Evolutionary conservation across 768 basidiomycete genomes (phyloP), one percentile per base, ranked within the genome.

Genomic region (Cystobasidium tubakii): DNA sequence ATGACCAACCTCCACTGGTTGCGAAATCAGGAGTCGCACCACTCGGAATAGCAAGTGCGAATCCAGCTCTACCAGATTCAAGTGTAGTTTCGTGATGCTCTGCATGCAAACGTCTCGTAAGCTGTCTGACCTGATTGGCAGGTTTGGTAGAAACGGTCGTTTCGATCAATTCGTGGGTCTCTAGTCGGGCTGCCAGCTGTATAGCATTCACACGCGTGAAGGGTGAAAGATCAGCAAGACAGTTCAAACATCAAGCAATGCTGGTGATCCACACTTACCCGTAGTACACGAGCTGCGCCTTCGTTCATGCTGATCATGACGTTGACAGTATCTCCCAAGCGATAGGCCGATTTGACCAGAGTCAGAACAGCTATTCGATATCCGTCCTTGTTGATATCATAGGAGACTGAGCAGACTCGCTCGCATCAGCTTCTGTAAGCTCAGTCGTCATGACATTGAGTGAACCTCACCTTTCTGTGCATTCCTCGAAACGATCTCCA

Each of bases 351-450:
- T 82, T 97, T 97, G 29, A 90, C 87, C 76, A 99, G 90, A 0
- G 93, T 96, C 17, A 99, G 81, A 43, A 90, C 88, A 6, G 95
- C 94, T 73, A 98, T 92, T 50, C 87, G 87, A 43, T 90, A 86
- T 0, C 90, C 92, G 42, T 95, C 91, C 83, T 97, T 96, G 79
- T 88, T 90, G 70, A 97, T 92, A 82, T 97, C 94, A 81, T 92
- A 97, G 0, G 92, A 93, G 44, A 89, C 92, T 95, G 77, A 27
- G 2, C 0, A 29, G 7, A 12, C 27, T 19, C 17, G 10, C 29
- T 19, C 17, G 7, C 12, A 6, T 29, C 62, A 65, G 19, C 62
- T 15, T 15, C 1, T 34, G 31, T 19, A 62, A 12, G 7, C n/a
- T 23, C 54, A 7, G n/a, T 57, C 7, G 7, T 31, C 23, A 9